Percentiles rank a stretch among this genome's conserved stretches.
Evolutionary conservation across 1,284 basidiomycete species (phyloP).

Genomic region (Anthracocystis walkeri): DNA sequence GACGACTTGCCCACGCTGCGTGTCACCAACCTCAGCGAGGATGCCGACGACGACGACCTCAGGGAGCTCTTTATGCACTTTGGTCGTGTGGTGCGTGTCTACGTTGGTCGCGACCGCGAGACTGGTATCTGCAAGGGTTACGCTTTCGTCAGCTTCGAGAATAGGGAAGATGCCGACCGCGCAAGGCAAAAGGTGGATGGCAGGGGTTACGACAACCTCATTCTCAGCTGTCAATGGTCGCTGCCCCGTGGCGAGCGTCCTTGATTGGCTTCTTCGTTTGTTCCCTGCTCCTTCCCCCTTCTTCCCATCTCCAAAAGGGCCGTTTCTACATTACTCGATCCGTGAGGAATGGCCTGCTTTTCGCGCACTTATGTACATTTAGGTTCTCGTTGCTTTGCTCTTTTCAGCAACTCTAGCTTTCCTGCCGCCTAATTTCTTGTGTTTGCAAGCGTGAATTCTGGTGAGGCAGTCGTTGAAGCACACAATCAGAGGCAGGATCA

Average conservation of each 20-base stretch:
- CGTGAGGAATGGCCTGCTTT: background rate
- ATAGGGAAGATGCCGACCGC: constrained; percentile 80
- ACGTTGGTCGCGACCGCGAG: constrained; percentile 93
- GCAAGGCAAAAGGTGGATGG: constrained; percentile 96
- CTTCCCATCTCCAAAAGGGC: constrained; percentile 14
- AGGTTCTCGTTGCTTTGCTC: constrained; percentile 16
- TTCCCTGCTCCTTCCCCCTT: background rate
- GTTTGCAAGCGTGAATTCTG: background rate
- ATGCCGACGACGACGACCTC: constrained; percentile 93
- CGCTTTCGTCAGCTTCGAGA: constrained; percentile 94
- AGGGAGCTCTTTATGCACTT: constrained; percentile 82
- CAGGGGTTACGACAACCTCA: constrained; percentile 88
- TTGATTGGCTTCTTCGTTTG: constrained; percentile 12
- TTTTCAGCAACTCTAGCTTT: constrained; percentile 30
- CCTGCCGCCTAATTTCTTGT: constrained; percentile 1
- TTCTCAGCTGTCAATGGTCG: constrained; percentile 88
- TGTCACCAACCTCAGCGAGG: constrained; percentile 95
- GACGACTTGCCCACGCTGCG: constrained; percentile 97
- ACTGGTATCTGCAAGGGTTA: constrained; percentile 96
- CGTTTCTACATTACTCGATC: background rate
- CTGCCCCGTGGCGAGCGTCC: constrained; percentile 67
- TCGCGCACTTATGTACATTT: constrained; percentile 38
- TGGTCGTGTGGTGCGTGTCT: constrained; percentile 83
- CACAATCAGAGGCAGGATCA: constrained; percentile 15
- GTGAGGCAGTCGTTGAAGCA: background rate